Evolutionary conservation across 306 rosid species (phyloP), one percentile per base, ranked within the genome.

Genomic region (Albizia julibrissin): DNA sequence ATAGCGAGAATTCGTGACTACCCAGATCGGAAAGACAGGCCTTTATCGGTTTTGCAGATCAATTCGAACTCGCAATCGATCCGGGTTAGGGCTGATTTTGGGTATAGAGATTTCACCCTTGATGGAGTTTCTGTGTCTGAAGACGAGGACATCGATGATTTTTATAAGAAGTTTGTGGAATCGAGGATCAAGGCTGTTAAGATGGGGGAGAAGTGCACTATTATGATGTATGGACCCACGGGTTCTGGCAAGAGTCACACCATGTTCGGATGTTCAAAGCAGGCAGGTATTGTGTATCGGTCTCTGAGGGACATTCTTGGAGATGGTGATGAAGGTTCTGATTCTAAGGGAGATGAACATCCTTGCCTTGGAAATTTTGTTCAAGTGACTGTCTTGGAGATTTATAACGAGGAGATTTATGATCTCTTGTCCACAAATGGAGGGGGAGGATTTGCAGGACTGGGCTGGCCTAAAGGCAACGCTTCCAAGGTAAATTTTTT

Each of bases 211-310:
- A 96, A 96, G 75, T 96, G 98, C 42, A 96, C 99, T 16, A 81
- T 96, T 18, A 96, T 96, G 99, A 96, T 92, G 99, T 96, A 96
- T 47, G 98, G 99, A 2, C 99, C 99, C 0, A 96, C 98, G 2
- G 99, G 99, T 58, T 91, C 99, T 61, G 99, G 99, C 2, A 96
- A 96, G 92, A 96, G 99, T 71, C 97, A 96, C 80, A 92, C 94
- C 6, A 96, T 96, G 99, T 96, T 96, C 29, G 99, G 99, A 43
- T 89, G 97, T 79, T 73, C 89, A 4, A 96, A 92, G 85, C 92
- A 90, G 81, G 93, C 98, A 1, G 99, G 99, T 80, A 96, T 96
- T 64, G 99, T 93, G 68, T 96, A 96, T 75, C 69, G 94, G 83
- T 88, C 98, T 19, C 79, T 96, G 78, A 96, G 83, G 86, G 97